Evolutionary conservation across 441 rosid genomes (phyloP), one percentile per base, ranked within the genome.

Genomic region (Populus trichocarpa): DNA sequence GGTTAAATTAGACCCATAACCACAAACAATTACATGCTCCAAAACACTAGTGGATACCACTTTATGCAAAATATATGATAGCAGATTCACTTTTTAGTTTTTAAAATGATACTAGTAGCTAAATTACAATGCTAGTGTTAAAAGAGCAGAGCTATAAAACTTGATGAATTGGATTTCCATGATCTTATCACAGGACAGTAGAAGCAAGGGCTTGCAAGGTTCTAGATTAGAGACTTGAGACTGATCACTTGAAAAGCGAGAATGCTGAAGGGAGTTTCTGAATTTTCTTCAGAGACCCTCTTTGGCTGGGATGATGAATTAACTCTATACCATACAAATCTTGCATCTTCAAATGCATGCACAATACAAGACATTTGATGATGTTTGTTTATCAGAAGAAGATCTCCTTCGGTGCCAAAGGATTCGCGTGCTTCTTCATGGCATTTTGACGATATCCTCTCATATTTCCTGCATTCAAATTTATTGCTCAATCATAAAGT

Each of bases 351-450:
- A 61, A 61, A 61, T 61, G 26, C 66, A 61, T 61, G 66, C 66
- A 25, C 11, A 70, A 26, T 23, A 22, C 9, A 18, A 25, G 40
- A 20, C n/a, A 64, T 4, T 53, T 50, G 3, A 77, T 57, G 8
- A 59, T 69, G 74, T 50, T 64, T 74, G 59, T 13, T 85, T 89
- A 96, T 95, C 96, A 94, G 77, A 73, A 93, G 93, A 85, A 93
- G 91, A 89, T 96, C 99, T 86, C 94, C 98, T 25, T 96, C 98
- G 3, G 98, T 92, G 57, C 99, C 98, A 71, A 85, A 96, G 40
- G 96, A 90, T 83, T 90, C 90, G 42, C 92, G 89, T 30, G 95
- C 98, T 81, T 89, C 92, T 81, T 90, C 93, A 4, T 93, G 84
- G 77, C 91, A 88, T 73, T 87, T 89, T 65, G 96, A 87, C 36